These are phyloP conservation scores for Oemleria cerasiformis DNA, from an alignment of 306 rosid species.

Conservation along the genomic window DNA sequence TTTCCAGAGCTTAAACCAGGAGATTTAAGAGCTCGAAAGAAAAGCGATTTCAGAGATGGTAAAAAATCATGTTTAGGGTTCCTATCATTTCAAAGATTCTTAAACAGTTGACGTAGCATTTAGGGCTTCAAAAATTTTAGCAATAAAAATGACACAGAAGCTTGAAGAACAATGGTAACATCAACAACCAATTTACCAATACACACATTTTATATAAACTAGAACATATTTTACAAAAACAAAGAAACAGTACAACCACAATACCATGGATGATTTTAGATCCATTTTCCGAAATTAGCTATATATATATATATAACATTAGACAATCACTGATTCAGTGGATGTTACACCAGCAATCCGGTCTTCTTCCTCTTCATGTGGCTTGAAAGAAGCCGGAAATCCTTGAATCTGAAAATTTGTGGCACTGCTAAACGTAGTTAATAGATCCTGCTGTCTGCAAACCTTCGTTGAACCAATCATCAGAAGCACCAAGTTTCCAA, in stretches of 20 bases:
- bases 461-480: conserved; percentile 31
- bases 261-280: conserved; percentile 52
- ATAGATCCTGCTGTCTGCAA: conserved; percentile 36
- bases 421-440: conserved; percentile 48
- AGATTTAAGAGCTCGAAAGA: too few species aligned
- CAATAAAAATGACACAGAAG: not conserved
- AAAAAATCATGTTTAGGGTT: not conserved
- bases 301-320: conserved; percentile 50
- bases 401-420: conserved; percentile 38
- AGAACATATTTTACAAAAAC: conserved; percentile 34
- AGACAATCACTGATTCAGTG: conserved; percentile 44
- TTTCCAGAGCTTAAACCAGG: not conserved
- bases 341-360: conserved; percentile 37
- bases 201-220: conserved; percentile 41
- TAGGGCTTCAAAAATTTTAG: too few species aligned
- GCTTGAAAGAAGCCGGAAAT: conserved; percentile 42
- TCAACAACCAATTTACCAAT: conserved; percentile 12
- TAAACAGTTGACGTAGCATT: not conserved
- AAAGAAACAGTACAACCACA: conserved; percentile 45
- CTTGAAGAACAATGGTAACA: conserved; percentile 25
- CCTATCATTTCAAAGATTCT: too few species aligned
- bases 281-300: conserved; percentile 63
- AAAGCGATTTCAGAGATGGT: too few species aligned
- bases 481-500: conserved; percentile 29
- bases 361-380: conserved; percentile 48